Conservation (phyloP, 495 filamentous ascomycete species). For the Hapsidospora chrysogenum region DNA sequence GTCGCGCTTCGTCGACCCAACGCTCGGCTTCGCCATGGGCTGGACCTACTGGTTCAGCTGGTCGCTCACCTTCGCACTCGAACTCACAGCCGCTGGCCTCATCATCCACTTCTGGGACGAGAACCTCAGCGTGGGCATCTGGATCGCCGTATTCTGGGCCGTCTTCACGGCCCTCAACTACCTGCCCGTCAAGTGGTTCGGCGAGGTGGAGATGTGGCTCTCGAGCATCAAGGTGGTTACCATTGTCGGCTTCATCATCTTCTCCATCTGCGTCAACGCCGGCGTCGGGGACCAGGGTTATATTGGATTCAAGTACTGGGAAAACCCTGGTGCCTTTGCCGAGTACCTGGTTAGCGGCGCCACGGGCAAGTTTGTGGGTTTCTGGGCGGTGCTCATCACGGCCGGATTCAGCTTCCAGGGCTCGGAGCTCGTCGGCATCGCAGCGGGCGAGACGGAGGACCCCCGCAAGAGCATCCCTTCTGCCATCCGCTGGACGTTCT, state of each 20-base stretch:
- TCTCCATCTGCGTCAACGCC: conserved; percentile 48
- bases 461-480: conserved; percentile 38
- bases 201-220: conserved; percentile 61
- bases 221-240: conserved; percentile 62
- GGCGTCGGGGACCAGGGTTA: conserved; percentile 48
- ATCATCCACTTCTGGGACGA: conserved; percentile 63
- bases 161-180: conserved; percentile 50
- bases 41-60: conserved; percentile 42
- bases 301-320: conserved; percentile 60
- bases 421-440: conserved; percentile 47
- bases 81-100: conserved; percentile 55
- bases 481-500: conserved; percentile 36
- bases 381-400: conserved; percentile 28
- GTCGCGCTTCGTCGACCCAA: conserved; percentile 52
- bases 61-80: conserved; percentile 53
- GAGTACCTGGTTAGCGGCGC: conserved; percentile 25
- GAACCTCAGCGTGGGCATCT: conserved; percentile 38
- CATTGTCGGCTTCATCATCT: conserved; percentile 50
- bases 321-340: conserved; percentile 50
- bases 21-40: conserved; percentile 63
- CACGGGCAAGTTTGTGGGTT: conserved; percentile 27
- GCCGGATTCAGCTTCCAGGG: conserved; percentile 32
- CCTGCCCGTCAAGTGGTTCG: conserved; percentile 49
- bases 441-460: conserved; percentile 47
- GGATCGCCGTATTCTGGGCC: conserved; percentile 63